Base-by-base conservation (phyloP, 179 eudicot genomes). In the Gypsophila paniculata region DNA sequence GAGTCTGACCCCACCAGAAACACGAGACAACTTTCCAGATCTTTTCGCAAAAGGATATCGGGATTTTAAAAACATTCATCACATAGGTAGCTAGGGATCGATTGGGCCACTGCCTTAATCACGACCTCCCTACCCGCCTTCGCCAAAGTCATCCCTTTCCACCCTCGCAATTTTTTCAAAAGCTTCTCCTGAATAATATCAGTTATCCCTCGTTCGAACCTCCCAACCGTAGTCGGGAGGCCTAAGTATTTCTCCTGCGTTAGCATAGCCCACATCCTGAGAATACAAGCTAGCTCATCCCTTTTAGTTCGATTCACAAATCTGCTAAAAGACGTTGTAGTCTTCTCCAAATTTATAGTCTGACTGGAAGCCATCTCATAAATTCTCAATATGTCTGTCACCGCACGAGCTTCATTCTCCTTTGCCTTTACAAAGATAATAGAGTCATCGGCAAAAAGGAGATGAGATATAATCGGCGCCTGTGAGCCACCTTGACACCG, bases 51-150 rank as follows among this genome's bases (percentile, higher is more conserved):
- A 58, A 58, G 8, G 17, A 11, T 2, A n/a, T 32, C 0, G 64
- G 38, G 6, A 60, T 8, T 15, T 60, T 60, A 26, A 60, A 60
- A 1, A 60, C 17, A 60, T 29, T 60, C 64, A 60, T 60, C 34
- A 9, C 64, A 60, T 60, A 60, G 14, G 64, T 60, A 60, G 64
- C n/a, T n/a, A n/a, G n/a, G n/a, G n/a, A n/a, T n/a, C n/a, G n/a
- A n/a, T n/a, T n/a, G n/a, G 64, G 64, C 36, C 34, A 60, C 64
- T 0, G 38, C 64, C 38, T 60, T 60, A 23, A 60, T 60, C 15
- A 60, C 2, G 0, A 60, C 38, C 10, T 60, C 64, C 64, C 64
- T 60, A 23, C 64, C 64, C 36, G 36, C 64, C 6, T 23, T 60
- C 1, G 64, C 23, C 17, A 60, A 15, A 0, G 1, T 11, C 38